Evolutionary conservation across 108 stramenopile genomes (phyloP), one percentile per base, ranked within the genome.

Genomic region (Bacterosira constricta): DNA sequence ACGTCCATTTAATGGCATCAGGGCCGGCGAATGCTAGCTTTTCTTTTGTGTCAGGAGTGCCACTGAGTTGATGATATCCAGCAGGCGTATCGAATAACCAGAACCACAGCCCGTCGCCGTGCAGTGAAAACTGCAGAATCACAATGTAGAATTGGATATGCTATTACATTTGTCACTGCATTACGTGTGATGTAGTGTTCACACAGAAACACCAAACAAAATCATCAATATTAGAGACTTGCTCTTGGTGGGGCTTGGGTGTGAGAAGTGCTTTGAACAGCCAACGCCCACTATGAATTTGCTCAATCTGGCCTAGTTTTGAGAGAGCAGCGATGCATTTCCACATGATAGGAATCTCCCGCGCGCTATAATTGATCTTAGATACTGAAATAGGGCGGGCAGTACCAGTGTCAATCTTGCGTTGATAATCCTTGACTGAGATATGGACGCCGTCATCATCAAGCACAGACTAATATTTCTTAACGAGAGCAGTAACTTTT

Each of bases 191-290:
- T n/a, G n/a, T n/a, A n/a, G n/a, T n/a, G 29, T 29, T 29, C 9
- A 53, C 27, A 13, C 52, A 53, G 27, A 53, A 53, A 27, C 52
- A 27, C 52, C 52, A 53, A 11, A 53, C 52, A 8, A 53, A 53
- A 27, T 53, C n/a, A 1, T 53, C 6, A 10, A 53, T 30, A 12
- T 53, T 3, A 9, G 15, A 13, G 52, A 29, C 52, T 3, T 29
- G 46, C n/a, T n/a, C n/a, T n/a, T n/a, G n/a, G n/a, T n/a, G n/a
- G n/a, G 46, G 46, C 6, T 47, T 47, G 1, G 17, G 21, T 23
- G 46, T 23, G 1, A 47, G 46, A 3, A 47, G 6, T 20, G 46
- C 46, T 18, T 53, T 53, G 29, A 53, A 53, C 52, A 53, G 27
- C 29, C 52, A 53, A 3, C 9, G 27, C 12, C 52, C 52, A 29